A percentile compares a stretch with the other conserved stretches of the same genome.
phyloP scores from a whole-genome alignment of 2,329 filamentous ascomycete species.

The Beauveria asiatica region DNA sequence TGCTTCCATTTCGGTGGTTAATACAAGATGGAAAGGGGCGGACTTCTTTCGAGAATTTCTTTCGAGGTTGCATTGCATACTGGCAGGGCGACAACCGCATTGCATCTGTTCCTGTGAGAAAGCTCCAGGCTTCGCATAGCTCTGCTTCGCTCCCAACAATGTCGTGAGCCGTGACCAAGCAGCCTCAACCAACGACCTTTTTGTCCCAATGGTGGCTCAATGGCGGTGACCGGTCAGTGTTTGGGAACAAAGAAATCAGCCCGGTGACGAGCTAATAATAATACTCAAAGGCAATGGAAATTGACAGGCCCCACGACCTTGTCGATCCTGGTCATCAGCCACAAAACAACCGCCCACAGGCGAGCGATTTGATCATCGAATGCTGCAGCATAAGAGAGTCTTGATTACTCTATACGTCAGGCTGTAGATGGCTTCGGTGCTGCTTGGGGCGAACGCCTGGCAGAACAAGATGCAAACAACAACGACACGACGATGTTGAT shows the following conservation, averaged over 20 bases:
- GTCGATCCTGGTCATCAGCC: constrained; percentile 9
- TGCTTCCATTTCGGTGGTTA: not conserved
- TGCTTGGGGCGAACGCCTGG: too few species aligned
- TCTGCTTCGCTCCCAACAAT: not conserved
- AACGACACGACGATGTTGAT: too few species aligned
- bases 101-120: not conserved
- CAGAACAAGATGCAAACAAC: not conserved
- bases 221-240: constrained; percentile 1
- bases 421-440: not conserved
- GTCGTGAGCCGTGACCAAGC: not conserved
- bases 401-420: not conserved
- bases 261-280: not conserved
- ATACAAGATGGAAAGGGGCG: not conserved
- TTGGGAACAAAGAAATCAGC: not conserved
- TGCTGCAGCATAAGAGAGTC: not conserved
- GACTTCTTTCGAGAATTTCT: too few species aligned
- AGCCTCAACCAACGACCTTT: not conserved
- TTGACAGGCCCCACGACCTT: constrained; percentile 1
- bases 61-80: not conserved
- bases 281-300: not conserved
- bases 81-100: not conserved
- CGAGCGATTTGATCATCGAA: not conserved
- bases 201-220: not conserved
- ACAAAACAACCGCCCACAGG: not conserved
- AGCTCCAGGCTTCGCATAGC: not conserved